Evolutionary conservation across 345 rosid genomes (phyloP), one percentile per base, ranked within the genome.

Genomic region (Gossypium mustelinum): DNA sequence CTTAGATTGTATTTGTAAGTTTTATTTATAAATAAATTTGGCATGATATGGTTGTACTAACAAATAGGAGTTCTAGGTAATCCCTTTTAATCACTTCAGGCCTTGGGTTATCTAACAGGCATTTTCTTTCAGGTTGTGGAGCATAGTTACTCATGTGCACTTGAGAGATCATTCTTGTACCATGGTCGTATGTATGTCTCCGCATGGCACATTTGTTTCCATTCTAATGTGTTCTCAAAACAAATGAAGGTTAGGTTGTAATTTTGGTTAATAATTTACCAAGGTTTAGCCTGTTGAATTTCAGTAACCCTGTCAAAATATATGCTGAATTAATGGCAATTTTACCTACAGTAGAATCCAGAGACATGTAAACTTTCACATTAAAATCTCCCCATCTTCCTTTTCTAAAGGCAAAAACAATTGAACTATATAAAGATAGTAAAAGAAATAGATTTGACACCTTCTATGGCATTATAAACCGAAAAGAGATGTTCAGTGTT

Each of bases 141-240:
- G 77, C 97, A 85, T 83, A 90, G 92, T 80, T 95, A 88, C 84
- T 95, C 99, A 27, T 93, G 98, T 81, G 99, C 99, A 55, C 86
- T 95, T 67, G 99, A 95, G 86, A 87, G 99, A 82, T 95, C 99
- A 73, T 95, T 95, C 84, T 81, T 95, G 84, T 95, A 95, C 75
- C 99, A 95, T 76, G 99, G 99, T 68, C 97, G 99, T 58, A 95
- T 93, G 88, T 95, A 95, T 84, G 98, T 93, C 78, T 95, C 98
- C 24, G 84, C 98, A 27, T 95, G 99, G 99, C 93, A 91, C 83
- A 91, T 95, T 78, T 95, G 99, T 88, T 95, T 95, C 80, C 99
- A 93, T 86, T 93, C 98, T 45, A 95, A 95, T 82, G 94, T 95
- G 73, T 95, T 95, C 77, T 95, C 99, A 67, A 95, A 95, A 89